phyloP scores from a whole-genome alignment of 2,329 filamentous ascomycete genomes.

The Penicillium occitanis region DNA sequence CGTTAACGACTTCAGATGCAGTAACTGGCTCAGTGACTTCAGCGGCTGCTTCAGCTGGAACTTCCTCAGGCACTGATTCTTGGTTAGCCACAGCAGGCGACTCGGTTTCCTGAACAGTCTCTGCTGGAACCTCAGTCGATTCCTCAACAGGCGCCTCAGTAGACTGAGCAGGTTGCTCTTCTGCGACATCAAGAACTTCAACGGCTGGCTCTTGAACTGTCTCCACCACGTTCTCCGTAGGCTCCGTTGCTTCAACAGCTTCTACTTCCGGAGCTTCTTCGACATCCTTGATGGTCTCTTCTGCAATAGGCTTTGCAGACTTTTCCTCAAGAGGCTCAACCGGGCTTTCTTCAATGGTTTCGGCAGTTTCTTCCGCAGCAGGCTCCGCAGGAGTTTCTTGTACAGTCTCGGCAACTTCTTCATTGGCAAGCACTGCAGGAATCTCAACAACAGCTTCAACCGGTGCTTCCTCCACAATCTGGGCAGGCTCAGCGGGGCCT shows the following conservation, averaged over 20 bases:
- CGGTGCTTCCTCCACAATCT: neutral
- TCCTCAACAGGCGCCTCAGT: neutral
- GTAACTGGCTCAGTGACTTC: constrained; percentile 14
- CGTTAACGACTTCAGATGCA: constrained; percentile 1
- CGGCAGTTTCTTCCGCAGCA: neutral
- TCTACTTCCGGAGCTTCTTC: constrained; percentile 15
- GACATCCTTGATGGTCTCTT: neutral
- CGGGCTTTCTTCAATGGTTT: neutral
- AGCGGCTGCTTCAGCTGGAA: neutral
- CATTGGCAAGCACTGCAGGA: neutral
- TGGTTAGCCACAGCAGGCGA: neutral
- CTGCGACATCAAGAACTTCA: neutral
- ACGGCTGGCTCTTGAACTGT: neutral
- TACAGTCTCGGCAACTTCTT: neutral
- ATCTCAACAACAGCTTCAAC: neutral
- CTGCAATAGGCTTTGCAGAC: constrained; percentile 1
- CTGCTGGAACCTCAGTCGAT: neutral
- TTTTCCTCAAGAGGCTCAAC: neutral
- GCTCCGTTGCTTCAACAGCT: neutral
- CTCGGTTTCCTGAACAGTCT: neutral
- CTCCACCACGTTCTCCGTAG: neutral
- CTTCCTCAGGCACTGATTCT: constrained; percentile 17
- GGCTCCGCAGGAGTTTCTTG: neutral
- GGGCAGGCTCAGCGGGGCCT: neutral
- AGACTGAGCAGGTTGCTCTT: constrained; percentile 13